These are phyloP conservation scores for Ilyonectria destructans DNA, from an alignment of 2,329 filamentous ascomycete genomes.

Conservation along the genomic window DNA sequence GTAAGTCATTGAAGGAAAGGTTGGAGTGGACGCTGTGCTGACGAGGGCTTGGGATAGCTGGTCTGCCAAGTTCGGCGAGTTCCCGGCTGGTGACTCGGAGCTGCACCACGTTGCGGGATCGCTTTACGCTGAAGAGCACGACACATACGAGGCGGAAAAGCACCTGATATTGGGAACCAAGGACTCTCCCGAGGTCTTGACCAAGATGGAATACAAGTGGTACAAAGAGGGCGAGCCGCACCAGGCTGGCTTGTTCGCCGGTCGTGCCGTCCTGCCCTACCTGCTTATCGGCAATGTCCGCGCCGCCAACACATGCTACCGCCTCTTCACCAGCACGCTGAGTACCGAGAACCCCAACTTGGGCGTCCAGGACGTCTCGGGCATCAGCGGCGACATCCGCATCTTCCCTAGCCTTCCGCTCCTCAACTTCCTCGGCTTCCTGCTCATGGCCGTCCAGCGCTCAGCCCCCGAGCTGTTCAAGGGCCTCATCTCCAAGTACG, in stretches of 20 bases:
- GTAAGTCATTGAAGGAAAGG: constrained; percentile 60
- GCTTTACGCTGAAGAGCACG: constrained; percentile 93
- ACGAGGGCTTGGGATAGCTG: constrained; percentile 65
- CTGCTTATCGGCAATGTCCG: constrained; percentile 92
- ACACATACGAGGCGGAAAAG: constrained; percentile 92
- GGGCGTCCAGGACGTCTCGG: constrained; percentile 86
- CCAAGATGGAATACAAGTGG: constrained; percentile 92
- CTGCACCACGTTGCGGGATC: constrained; percentile 93
- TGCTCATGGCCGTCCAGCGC: constrained; percentile 88
- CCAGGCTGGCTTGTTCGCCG: constrained; percentile 88
- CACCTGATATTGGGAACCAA: constrained; percentile 92
- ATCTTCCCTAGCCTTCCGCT: constrained; percentile 94
- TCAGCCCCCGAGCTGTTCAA: constrained; percentile 85
- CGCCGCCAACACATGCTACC: constrained; percentile 87
- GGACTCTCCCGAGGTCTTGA: constrained; percentile 86
- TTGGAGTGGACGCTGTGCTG: constrained; percentile 16
- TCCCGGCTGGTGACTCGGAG: constrained; percentile 93
- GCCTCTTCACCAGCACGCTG: constrained; percentile 69
- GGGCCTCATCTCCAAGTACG: constrained; percentile 87
- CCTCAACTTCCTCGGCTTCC: constrained; percentile 91
- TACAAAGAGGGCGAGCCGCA: constrained; percentile 92
- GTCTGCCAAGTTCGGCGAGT: constrained; percentile 89
- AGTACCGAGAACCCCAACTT: constrained; percentile 66
- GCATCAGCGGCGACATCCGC: constrained; percentile 79
- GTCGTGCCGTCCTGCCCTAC: constrained; percentile 91